A percentile compares a stretch with the other conserved stretches of the same genome.
Evolutionary conservation across 345 rosid genomes (phyloP).

Genomic region (Eutrema yunnanense): DNA sequence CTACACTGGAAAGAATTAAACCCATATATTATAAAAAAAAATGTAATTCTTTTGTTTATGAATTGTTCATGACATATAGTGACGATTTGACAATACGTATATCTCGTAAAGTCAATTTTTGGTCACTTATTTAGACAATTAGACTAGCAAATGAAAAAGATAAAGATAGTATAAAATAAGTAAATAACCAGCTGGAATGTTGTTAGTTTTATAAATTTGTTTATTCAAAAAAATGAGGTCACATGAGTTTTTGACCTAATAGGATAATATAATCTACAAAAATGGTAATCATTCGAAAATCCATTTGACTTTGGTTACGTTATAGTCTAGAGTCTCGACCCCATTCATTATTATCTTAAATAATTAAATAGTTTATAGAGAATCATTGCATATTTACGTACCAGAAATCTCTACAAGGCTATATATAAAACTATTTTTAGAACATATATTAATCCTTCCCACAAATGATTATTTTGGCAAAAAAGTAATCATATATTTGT

Average conservation of each 20-base stretch:
- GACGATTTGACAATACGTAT: background rate
- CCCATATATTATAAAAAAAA: background rate
- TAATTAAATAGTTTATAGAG: background rate
- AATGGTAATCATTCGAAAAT: slow-evolving; percentile 14
- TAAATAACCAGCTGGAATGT: slow-evolving; percentile 24
- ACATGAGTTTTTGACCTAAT: slow-evolving; percentile 22
- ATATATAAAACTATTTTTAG: slow-evolving; percentile 1
- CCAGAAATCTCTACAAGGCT: slow-evolving; percentile 14
- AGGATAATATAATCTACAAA: slow-evolving; percentile 9
- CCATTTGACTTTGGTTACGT: slow-evolving; percentile 17
- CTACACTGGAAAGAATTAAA: background rate
- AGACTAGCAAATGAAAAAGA: background rate
- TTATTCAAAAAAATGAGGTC: background rate
- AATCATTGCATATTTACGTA: slow-evolving; percentile 21
- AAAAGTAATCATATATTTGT: background rate
- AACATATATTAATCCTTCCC: background rate
- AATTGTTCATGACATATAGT: background rate
- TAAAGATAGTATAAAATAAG: background rate
- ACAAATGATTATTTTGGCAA: background rate
- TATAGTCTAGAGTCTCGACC: slow-evolving; percentile 18
- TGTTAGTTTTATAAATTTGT: background rate
- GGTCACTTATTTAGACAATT: background rate
- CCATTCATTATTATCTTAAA: slow-evolving; percentile 7
- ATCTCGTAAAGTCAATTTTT: slow-evolving; percentile 3
- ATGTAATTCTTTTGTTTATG: background rate